These are phyloP conservation scores for Eudorina sp. DNA, from an alignment of 139 green algal genomes.

Conservation along the genomic window DNA sequence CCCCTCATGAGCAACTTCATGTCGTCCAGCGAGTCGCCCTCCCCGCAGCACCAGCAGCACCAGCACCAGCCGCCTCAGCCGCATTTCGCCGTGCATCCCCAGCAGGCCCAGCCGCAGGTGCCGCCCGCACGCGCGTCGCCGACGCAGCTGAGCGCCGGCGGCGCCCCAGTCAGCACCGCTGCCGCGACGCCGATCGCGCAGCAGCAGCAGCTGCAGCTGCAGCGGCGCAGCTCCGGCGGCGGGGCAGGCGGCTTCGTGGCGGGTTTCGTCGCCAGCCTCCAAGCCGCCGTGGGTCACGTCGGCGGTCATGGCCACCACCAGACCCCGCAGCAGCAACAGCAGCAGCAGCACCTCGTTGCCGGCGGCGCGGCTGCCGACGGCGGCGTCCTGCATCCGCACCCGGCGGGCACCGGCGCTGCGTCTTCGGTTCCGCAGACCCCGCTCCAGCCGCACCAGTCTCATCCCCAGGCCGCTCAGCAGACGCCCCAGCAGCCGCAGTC, in stretches of 20 bases:
- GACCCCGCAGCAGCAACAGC: neutral
- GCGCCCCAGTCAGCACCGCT: neutral
- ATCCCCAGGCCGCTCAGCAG: neutral
- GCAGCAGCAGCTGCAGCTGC: neutral
- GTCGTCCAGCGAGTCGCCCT: neutral
- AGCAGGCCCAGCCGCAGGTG: neutral
- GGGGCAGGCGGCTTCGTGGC: neutral
- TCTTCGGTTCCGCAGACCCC: neutral
- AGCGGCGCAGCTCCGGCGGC: neutral
- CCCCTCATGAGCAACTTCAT: constrained; percentile 43
- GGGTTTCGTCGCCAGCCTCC: neutral
- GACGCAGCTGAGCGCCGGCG: neutral
- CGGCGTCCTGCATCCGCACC: neutral
- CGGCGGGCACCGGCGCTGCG: neutral
- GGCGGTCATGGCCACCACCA: too few species aligned
- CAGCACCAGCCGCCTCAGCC: neutral
- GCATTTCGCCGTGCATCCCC: too few species aligned
- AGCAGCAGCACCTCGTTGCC: neutral
- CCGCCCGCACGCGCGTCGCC: neutral
- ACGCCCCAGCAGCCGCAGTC: neutral
- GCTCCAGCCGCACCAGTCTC: neutral
- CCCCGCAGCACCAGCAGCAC: neutral
- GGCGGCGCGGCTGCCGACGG: neutral
- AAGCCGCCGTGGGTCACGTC: neutral
- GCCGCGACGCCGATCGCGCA: neutral